Evolutionary conservation across 140 eudicot genomes (phyloP).

Genomic region (Bidens hawaiensis): DNA sequence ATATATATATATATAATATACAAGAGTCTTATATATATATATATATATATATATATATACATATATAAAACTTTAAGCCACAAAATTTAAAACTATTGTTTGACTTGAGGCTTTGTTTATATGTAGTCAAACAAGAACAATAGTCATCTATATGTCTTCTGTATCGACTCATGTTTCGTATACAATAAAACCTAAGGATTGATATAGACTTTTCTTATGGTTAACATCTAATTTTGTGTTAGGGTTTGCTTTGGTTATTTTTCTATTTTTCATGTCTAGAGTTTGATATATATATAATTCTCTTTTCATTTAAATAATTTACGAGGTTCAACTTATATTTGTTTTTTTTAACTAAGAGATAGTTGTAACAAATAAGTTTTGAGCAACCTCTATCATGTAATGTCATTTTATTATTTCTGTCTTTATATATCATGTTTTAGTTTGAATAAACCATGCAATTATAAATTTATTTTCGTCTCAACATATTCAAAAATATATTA

Average conservation of each 20-base stretch:
- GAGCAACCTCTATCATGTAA: too few species aligned
- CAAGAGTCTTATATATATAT: conserved; percentile 16
- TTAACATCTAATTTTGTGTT: not conserved
- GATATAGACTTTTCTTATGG: not conserved
- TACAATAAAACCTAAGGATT: conserved; percentile 16
- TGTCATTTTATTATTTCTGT: too few species aligned
- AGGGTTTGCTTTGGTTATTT: not conserved
- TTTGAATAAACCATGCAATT: too few species aligned
- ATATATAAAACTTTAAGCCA: conserved; percentile 5
- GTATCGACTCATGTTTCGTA: conserved; percentile 27
- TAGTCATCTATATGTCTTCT: conserved; percentile 19
- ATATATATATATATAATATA: not conserved
- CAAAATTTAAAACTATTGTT: conserved; percentile 10
- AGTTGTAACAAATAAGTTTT: too few species aligned
- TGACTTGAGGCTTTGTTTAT: conserved; percentile 35
- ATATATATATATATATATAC: conserved; percentile 7
- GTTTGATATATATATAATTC: too few species aligned
- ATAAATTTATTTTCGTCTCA: too few species aligned
- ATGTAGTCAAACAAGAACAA: conserved; percentile 24
- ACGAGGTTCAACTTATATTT: too few species aligned
- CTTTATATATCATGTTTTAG: too few species aligned
- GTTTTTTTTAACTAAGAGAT: too few species aligned
- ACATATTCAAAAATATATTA: too few species aligned
- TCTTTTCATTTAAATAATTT: too few species aligned
- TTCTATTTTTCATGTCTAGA: not conserved